Percentiles rank a stretch among this genome's conserved stretches.
Conservation (phyloP, 139 green algal species). For the Chlorella sorokiniana region DNA sequence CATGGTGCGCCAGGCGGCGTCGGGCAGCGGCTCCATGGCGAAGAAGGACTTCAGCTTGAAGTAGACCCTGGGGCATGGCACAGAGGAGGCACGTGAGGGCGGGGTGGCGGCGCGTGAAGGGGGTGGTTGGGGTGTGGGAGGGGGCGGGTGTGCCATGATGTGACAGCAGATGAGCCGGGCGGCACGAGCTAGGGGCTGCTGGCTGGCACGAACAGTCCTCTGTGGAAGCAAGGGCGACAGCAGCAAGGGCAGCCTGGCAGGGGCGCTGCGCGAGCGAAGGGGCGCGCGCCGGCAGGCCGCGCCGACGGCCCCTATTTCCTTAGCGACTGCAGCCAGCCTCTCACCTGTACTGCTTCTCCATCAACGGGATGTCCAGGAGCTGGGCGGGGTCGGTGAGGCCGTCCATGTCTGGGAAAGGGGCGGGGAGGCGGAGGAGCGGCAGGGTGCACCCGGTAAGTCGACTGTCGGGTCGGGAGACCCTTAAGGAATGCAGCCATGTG, state of each 20-base stretch:
- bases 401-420: not conserved
- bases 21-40: not conserved
- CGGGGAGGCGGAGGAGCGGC: not conserved
- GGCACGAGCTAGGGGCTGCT: not conserved
- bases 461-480: too few relatives aligned
- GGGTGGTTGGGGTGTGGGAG: not conserved
- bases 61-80: not conserved
- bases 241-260: too few relatives aligned
- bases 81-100: not conserved
- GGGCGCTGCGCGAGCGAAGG: too few relatives aligned
- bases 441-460: not conserved
- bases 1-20: not conserved
- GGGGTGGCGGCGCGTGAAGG: not conserved
- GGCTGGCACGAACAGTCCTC: not conserved
- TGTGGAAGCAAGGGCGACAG: too few relatives aligned
- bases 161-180: not conserved
- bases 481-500: too few relatives aligned
- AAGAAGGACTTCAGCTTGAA: conserved; percentile 28
- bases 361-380: not conserved
- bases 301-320: too few relatives aligned
- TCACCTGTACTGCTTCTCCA: conserved; percentile 10
- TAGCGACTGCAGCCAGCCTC: not conserved
- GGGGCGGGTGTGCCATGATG: not conserved
- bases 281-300: not conserved
- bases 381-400: not conserved